Evolutionary conservation across 192 early-diverging fungal species (phyloP), one percentile per base, ranked within the genome.

Genomic region (Coemansia sp.): DNA sequence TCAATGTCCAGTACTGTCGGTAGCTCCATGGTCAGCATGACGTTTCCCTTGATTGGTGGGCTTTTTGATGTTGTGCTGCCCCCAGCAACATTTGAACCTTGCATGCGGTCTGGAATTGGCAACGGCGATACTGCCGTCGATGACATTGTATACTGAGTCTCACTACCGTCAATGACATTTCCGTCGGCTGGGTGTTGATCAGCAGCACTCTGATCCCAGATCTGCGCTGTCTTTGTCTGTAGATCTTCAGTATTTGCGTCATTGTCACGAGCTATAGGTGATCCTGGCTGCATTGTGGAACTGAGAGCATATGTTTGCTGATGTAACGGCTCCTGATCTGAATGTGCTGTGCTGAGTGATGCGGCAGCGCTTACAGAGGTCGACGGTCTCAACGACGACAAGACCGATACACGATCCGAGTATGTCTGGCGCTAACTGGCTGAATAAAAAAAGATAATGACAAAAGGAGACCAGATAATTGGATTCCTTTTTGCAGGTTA

Each of bases 381-480:
- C 50, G 58, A 29, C 9, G 74, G 74, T 20, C 74, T 63, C 22
- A 75, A 59, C 5, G 78, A 80, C 0, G 75, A 78, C 30, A 83
- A 66, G 22, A 79, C 82, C 4, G 76, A 59, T 25, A 83, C 75
- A 42, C 82, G 76, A 51, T 83, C 82, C 25, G 77, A 80, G 61
- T 83, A 83, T n/a, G 82, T 83, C 54, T 83, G 75, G 25, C 80
- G 67, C 80, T 83, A 82, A 30, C 51, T 6, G 19, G 42, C 32
- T 32, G 21, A 58, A 8, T 14, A 54, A 20, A 23, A 19, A 54
- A 10, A 23, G 14, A 25, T 54, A 6, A 24, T 36, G 3, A 14
- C 3, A 46, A 17, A 46, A 17, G 39, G 39, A 46, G 11, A 46
- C 14, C 39, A 46, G 39, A 46, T 46, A 17, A 17, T 46, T 46